Percentiles rank a stretch among this genome's conserved stretches.
phyloP scores from a whole-genome alignment of 768 basidiomycete genomes.

The Leccinum incarnatum region DNA sequence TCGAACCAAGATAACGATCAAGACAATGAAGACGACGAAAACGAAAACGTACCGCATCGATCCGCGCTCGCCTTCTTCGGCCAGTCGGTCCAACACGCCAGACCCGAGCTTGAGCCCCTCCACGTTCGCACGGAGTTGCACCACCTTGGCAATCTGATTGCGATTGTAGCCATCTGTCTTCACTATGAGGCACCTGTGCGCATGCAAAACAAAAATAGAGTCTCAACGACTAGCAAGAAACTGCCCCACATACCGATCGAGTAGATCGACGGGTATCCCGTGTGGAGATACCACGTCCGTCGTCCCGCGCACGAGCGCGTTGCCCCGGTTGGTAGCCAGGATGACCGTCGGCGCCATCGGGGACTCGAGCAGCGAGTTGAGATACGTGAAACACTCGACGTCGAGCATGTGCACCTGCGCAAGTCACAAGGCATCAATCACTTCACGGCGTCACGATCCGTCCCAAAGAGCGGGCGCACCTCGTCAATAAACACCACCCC shows the following conservation, averaged over 20 bases:
- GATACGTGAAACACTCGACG: constrained; percentile 98
- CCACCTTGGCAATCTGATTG: constrained; percentile 83
- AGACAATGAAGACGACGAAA: neutral
- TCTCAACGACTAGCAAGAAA: neutral
- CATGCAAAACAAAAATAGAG: neutral
- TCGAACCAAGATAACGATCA: neutral
- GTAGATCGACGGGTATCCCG: constrained; percentile 88
- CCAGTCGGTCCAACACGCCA: constrained; percentile 77
- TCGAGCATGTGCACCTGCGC: constrained; percentile 97
- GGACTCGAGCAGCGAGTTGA: constrained; percentile 93
- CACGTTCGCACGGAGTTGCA: constrained; percentile 80
- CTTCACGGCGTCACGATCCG: neutral
- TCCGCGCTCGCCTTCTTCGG: constrained; percentile 77
- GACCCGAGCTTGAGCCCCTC: constrained; percentile 78
- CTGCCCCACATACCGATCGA: constrained; percentile 69
- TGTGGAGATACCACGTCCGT: constrained; percentile 89
- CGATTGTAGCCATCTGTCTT: constrained; percentile 82
- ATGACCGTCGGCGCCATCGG: constrained; percentile 98
- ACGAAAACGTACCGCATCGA: constrained; percentile 63
- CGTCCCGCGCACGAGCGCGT: constrained; percentile 89
- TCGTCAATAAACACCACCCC: constrained; percentile 99
- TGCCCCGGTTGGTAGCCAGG: constrained; percentile 93
- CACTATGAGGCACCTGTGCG: constrained; percentile 83
- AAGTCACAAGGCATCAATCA: neutral
- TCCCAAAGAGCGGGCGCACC: constrained; percentile 46